These are phyloP conservation scores for Hibiscus trionum DNA, from an alignment of 345 rosid species.

Conservation along the genomic window DNA sequence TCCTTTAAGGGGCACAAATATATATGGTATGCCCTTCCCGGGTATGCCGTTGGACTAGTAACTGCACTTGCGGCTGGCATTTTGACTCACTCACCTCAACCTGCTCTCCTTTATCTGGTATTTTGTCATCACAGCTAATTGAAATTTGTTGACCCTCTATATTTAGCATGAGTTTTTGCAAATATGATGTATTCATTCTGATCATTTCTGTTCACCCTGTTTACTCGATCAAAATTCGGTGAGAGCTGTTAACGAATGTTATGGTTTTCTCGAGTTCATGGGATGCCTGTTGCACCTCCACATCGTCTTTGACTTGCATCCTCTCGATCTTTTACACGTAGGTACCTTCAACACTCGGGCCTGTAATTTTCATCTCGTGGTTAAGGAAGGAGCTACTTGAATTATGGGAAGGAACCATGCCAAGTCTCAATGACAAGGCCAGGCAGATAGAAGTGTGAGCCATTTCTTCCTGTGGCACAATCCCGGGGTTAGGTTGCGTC, in stretches of 20 bases:
- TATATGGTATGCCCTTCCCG: constrained; percentile 90
- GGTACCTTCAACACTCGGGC: constrained; percentile 96
- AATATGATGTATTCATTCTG: constrained; percentile 3
- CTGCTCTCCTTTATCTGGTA: constrained; percentile 96
- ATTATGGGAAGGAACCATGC: constrained; percentile 78
- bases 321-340: constrained; percentile 10
- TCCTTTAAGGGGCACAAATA: constrained; percentile 79
- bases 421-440: constrained; percentile 44
- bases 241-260: neutral
- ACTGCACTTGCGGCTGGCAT: constrained; percentile 80
- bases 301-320: neutral
- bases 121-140: neutral
- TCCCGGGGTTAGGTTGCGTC: neutral
- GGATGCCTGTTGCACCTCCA: neutral
- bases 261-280: neutral
- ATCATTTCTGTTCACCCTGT: neutral
- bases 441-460: constrained; percentile 65
- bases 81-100: constrained; percentile 78
- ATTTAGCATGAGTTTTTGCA: constrained; percentile 5
- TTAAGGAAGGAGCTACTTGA: constrained; percentile 66
- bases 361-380: constrained; percentile 74
- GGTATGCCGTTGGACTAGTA: constrained; percentile 74
- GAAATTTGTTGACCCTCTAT: neutral
- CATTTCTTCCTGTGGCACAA: neutral
- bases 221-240: neutral